Evolutionary conservation across 2,329 filamentous ascomycete species (phyloP).

Genomic region (Hawksworthiomyces lignivorus): DNA sequence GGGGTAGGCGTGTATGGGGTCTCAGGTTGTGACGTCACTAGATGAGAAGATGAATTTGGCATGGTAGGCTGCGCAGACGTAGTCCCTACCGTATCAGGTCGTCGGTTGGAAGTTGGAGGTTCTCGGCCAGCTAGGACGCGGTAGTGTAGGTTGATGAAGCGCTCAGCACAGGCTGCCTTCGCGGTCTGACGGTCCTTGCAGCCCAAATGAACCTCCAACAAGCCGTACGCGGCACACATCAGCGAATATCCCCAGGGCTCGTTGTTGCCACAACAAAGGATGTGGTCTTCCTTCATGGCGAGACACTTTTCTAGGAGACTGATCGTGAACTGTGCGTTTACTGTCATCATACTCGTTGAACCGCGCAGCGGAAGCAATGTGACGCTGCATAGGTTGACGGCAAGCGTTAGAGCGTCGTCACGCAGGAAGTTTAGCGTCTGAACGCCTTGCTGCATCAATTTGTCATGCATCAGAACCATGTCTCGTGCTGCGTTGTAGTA

Average conservation of each 20-base stretch:
- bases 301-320: conserved; percentile 55
- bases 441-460: conserved; percentile 50
- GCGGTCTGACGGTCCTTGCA: conserved; percentile 49
- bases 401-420: conserved; percentile 51
- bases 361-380: conserved; percentile 51
- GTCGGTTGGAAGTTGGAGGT: conserved; percentile 19
- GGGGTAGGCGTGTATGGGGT: conserved; percentile 18
- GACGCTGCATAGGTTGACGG: conserved; percentile 54
- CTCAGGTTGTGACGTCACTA: too few species aligned
- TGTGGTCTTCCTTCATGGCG: conserved; percentile 52
- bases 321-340: conserved; percentile 52
- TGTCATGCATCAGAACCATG: conserved; percentile 54
- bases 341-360: conserved; percentile 55
- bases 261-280: conserved; percentile 53
- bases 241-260: conserved; percentile 58
- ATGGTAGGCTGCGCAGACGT: too few species aligned
- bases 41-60: too few species aligned
- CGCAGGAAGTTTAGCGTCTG: conserved; percentile 52
- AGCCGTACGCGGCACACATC: conserved; percentile 52
- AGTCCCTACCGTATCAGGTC: conserved; percentile 6
- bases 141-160: conserved; percentile 52
- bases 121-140: conserved; percentile 49
- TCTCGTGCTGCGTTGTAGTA: conserved; percentile 57
- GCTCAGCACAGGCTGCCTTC: conserved; percentile 51
- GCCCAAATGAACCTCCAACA: conserved; percentile 52